Evolutionary conservation across 2,329 filamentous ascomycete genomes (phyloP), one percentile per base, ranked within the genome.

Genomic region (Claviceps purpurea): DNA sequence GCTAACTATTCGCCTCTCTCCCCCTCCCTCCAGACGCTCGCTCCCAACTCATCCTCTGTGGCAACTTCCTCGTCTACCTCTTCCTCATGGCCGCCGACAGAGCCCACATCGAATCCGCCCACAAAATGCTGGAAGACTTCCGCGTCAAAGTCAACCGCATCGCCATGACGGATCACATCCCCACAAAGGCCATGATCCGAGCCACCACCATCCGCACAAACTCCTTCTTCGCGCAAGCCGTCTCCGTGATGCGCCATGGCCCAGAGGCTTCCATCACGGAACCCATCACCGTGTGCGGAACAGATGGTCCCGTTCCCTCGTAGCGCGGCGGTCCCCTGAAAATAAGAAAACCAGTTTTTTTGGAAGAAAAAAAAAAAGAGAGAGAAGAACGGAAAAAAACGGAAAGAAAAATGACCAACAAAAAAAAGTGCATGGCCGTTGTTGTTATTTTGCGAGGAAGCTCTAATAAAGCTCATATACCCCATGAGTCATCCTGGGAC

Each of bases 21-120:
- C 3, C 39, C 39, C 6, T 40, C 38, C 14, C 38, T 16, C 30
- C 7, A 62, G 64, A 67, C 52, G 57, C 59, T 14, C 66, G 72
- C 14, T 72, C 70, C 7, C 71, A 75, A 52, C 59, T 75, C 0
- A 73, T 74, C 3, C 61, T 73, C 0, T 71, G 69, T 40, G 70
- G 71, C 16, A 74, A 75, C 56, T 74, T 74, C 50, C 62, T 75
- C 47, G 71, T 74, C 26, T 73, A 73, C 54, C 63, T 75, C 0
- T 75, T 75, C 47, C 62, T 75, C 1, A 61, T 73, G 4, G 70
- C 71, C 0, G 66, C 69, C 0, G 63, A 66, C 7, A 59, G 59
- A 2, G 53, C 54, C 3, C 63, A 71, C 47, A 62, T 69, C 4
- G 62, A 62, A 22, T 58, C 60, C 1, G 64, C 68, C 0, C 70